phyloP scores from a whole-genome alignment of 176 grass and related monocot species.

The Alopecurus myosuroides region DNA sequence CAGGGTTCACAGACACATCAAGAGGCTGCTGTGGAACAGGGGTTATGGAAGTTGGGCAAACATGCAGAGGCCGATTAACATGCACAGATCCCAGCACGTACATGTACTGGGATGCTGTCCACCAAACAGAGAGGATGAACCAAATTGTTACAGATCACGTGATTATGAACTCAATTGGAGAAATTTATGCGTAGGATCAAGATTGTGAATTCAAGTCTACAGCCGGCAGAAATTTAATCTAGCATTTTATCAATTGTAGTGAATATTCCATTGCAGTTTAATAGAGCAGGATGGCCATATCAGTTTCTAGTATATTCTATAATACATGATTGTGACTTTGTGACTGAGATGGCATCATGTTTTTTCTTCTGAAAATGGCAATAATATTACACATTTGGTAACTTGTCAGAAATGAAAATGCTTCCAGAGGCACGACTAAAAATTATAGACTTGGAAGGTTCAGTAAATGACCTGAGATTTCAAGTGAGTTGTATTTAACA shows the following conservation, averaged over 20 bases:
- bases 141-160: conserved; percentile 45
- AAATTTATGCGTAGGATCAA: conserved; percentile 25
- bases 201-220: background rate
- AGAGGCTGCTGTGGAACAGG: conserved; percentile 71
- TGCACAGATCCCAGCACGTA: conserved; percentile 60
- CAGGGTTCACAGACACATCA: conserved; percentile 45
- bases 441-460: background rate
- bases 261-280: background rate
- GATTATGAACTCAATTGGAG: conserved; percentile 20
- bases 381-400: background rate
- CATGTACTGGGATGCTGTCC: conserved; percentile 72
- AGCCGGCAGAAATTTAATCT: background rate
- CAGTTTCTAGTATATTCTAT: background rate
- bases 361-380: background rate
- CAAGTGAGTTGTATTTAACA: background rate
- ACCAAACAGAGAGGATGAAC: conserved; percentile 66
- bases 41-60: conserved; percentile 52
- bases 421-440: background rate
- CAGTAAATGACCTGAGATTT: background rate
- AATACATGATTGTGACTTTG: background rate
- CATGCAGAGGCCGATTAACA: conserved; percentile 48
- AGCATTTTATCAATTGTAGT: background rate
- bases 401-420: background rate
- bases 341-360: background rate
- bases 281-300: background rate